Percentiles rank a stretch among this genome's conserved stretches.
Conservation (phyloP, 257 asterid genomes). For the Knoxia roxburghii region DNA sequence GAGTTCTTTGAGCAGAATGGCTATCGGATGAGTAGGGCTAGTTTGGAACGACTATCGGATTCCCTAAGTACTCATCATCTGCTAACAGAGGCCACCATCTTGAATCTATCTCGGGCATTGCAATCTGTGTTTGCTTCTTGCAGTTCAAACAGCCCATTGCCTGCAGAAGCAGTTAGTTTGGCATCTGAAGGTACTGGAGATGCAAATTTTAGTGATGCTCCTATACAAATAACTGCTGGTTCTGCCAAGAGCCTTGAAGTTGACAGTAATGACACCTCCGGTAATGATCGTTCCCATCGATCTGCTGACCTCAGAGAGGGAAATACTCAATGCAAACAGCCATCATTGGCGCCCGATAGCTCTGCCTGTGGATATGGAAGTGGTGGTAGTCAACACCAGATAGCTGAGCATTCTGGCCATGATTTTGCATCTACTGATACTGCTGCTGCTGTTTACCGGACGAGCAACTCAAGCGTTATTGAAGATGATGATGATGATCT, state of each 20-base stretch:
- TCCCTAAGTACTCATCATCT: constrained; percentile 29
- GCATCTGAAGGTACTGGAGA: constrained; percentile 12
- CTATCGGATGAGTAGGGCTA: constrained; percentile 32
- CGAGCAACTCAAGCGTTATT: constrained; percentile 12
- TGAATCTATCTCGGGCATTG: constrained; percentile 52
- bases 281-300: not conserved
- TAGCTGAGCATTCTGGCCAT: constrained; percentile 18
- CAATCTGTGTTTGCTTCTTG: constrained; percentile 36
- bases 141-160: constrained; percentile 20
- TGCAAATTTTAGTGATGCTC: not conserved
- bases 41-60: constrained; percentile 41
- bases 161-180: constrained; percentile 15
- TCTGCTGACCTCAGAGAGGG: constrained; percentile 9
- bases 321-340: constrained; percentile 13
- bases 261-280: constrained; percentile 2
- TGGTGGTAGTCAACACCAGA: not conserved
- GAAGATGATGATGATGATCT: constrained; percentile 13
- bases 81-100: constrained; percentile 46
- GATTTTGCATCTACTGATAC: constrained; percentile 17
- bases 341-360: constrained; percentile 9
- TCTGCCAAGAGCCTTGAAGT: constrained; percentile 9
- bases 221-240: constrained; percentile 8
- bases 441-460: constrained; percentile 16
- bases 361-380: constrained; percentile 6
- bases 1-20: constrained; percentile 45